Conservation (phyloP, 352 stramenopile species). For the Phytopythium oedochilum region DNA sequence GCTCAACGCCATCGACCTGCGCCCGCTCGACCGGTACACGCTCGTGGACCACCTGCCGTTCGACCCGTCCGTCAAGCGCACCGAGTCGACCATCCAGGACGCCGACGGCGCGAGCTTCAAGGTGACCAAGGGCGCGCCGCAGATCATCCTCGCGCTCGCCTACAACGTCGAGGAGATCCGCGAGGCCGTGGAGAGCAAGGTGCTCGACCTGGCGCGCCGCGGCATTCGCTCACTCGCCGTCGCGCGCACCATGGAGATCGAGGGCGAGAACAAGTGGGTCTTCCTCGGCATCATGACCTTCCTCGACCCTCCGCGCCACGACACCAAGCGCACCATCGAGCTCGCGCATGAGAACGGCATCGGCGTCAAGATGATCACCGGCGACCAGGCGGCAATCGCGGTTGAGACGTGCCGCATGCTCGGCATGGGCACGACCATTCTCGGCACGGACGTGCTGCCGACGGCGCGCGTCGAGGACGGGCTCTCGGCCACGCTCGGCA, state of each 20-base stretch:
- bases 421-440: constrained; percentile 86
- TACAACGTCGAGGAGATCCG: constrained; percentile 74
- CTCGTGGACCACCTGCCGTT: constrained; percentile 83
- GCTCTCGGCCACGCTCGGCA: constrained; percentile 39
- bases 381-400: constrained; percentile 93
- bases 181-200: constrained; percentile 81
- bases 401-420: constrained; percentile 91
- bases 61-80: constrained; percentile 88
- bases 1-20: constrained; percentile 81
- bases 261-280: constrained; percentile 79
- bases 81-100: constrained; percentile 87
- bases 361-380: constrained; percentile 97
- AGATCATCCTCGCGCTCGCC: constrained; percentile 88
- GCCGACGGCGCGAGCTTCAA: constrained; percentile 86
- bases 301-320: constrained; percentile 93
- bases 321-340: constrained; percentile 93
- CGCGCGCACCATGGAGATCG: constrained; percentile 66
- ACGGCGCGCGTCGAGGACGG: constrained; percentile 56
- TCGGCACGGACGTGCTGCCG: constrained; percentile 73
- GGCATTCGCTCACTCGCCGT: constrained; percentile 89
- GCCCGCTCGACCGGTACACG: constrained; percentile 80
- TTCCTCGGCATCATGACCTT: constrained; percentile 95
- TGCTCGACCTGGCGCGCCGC: constrained; percentile 85
- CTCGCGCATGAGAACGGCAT: constrained; percentile 89
- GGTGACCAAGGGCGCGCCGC: constrained; percentile 93